Evolutionary conservation across 768 basidiomycete genomes (phyloP), one percentile per base, ranked within the genome.

Genomic region (Leccinellum albellum): DNA sequence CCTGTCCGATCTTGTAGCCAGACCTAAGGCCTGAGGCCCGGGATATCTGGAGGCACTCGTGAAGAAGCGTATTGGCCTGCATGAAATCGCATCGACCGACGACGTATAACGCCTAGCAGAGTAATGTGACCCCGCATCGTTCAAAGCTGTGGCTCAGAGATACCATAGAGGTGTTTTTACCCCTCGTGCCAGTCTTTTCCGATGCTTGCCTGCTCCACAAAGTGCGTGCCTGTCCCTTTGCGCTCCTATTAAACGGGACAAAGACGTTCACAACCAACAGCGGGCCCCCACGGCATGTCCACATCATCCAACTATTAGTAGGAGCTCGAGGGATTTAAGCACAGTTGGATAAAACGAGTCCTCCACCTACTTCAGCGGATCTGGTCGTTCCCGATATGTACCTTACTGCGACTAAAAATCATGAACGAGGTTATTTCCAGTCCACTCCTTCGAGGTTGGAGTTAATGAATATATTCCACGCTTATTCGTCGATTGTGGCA

Each of bases 321-420:
- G 51, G 21, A 21, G n/a, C 13, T 15, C 15, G n/a, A 56, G 55
- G 45, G 33, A 55, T 67, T 57, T 64, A 67, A 67, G 42, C 13
- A 10, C 23, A 26, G 7, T 6, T 3, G 1, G 44, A 21, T 24
- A 4, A 21, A 35, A 21, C 12, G 45, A 23, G 44, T 20, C n/a
- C 15, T 32, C 21, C 20, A n/a, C 17, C 31, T 40, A n/a, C 17
- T 37, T 31, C 23, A 31, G 55, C 57, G 55, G 45, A 53, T 46
- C 64, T 64, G 60, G 60, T 54, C 52, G 45, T 57, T 61, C 57
- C 53, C 57, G 5, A 10, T n/a, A n/a, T n/a, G n/a, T n/a, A 31
- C 23, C 17, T 28, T 8, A 35, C 50, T 7, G 8, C 20, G 15
- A 17, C 37, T 3, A 14, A 7, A 45, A 26, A 26, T 20, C 42